These are phyloP conservation scores for Naganishia kalamii DNA, from an alignment of 768 basidiomycete genomes.

Conservation along the genomic window DNA sequence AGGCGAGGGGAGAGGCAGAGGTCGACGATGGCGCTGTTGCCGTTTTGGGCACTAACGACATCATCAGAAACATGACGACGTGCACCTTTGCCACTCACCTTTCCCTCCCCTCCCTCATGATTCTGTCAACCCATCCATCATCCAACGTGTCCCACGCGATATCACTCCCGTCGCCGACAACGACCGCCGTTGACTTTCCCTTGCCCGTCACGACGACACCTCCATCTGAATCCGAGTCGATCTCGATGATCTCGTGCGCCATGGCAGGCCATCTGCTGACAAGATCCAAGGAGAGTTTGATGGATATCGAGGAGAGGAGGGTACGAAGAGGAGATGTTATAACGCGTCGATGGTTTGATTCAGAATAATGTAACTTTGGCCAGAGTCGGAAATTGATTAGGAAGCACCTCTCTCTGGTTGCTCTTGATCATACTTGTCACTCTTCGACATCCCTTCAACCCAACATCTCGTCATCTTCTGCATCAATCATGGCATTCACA, in stretches of 20 bases:
- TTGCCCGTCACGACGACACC: background rate
- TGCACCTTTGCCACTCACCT: background rate
- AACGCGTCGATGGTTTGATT: background rate
- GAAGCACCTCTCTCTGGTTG: no score
- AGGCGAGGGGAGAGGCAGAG: background rate
- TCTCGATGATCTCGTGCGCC: slow-evolving; percentile 1
- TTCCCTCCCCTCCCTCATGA: slow-evolving; percentile 1
- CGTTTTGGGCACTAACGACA: no score
- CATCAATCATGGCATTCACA: background rate
- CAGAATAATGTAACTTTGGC: slow-evolving; percentile 9
- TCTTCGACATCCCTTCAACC: no score
- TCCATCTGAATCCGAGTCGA: slow-evolving; percentile 7
- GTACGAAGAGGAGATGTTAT: background rate
- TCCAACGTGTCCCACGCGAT: slow-evolving; percentile 13
- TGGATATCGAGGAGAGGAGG: background rate
- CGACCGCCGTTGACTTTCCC: background rate
- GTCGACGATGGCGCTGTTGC: background rate
- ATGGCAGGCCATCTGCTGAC: background rate
- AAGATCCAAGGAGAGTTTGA: background rate
- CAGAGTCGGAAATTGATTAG: no score
- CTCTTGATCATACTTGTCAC: no score
- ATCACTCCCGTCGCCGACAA: slow-evolving; percentile 1
- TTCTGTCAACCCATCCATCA: slow-evolving; percentile 8
- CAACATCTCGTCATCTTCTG: background rate
- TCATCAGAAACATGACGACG: no score